Evolutionary conservation across 1,284 basidiomycete genomes (phyloP), one percentile per base, ranked within the genome.

Genomic region (Rhodotorula glutinis): DNA sequence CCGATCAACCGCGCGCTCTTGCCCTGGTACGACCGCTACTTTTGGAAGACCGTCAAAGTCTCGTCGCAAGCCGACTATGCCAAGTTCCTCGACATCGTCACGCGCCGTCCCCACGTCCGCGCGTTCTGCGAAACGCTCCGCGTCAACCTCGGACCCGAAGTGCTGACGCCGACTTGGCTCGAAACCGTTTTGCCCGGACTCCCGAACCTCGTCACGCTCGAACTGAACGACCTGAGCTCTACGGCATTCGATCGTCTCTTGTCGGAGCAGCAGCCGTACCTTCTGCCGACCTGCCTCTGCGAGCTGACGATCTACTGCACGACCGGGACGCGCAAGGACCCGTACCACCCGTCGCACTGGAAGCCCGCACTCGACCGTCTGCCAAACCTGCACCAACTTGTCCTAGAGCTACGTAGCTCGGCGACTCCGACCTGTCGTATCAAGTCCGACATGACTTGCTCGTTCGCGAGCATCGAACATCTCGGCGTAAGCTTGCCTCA

Each of bases 1-100:
- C 58, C 49, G 4, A 41, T 43, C 58, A 52, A 40, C 27, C 58
- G 58, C 40, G 40, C 40, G 0, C 58, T 59, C 21, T 40, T 51
- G 10, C 40, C 33, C 25, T 51, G n/a, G 23, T 30, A 40, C 47
- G 57, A 51, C 47, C 47, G 47, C 38, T 21, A 9, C 16, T 3
- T 4, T 14, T 51, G 33, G 46, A n/a, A 23, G 47, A n/a, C 29
- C 9, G 38, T 51, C 57, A 40, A 27, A 30, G 3, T 59, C 19
- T 17, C n/a, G 25, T 51, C 49, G n/a, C 25, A 11, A 1, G 27
- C n/a, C 11, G 16, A n/a, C 49, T 17, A 17, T n/a, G 49, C 11
- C 7, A 23, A n/a, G n/a, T 27, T 16, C 27, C 25, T 11, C 2
- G 27, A 51, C 8, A 25, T 27, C 49, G 16, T 16, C 10, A 25